A percentile compares a stretch with the other conserved stretches of the same genome.
Evolutionary conservation across 192 early-diverging fungal species (phyloP).

Genomic region (Podochytrium sp.): DNA sequence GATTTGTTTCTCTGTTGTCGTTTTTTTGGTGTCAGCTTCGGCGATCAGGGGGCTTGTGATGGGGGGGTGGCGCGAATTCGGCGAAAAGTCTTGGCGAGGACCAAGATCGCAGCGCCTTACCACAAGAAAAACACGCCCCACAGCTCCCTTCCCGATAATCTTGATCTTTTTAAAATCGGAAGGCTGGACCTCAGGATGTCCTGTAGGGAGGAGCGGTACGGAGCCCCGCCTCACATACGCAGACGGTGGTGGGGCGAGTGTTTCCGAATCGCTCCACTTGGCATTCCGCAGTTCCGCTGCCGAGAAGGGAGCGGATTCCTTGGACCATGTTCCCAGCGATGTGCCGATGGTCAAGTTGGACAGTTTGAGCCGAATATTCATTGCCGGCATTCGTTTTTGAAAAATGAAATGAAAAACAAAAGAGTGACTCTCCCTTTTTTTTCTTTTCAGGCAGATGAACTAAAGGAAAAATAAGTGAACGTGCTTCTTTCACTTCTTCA

Average conservation of each 20-base stretch:
- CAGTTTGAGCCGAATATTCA: too few relatives aligned
- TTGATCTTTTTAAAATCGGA: constrained; percentile 86
- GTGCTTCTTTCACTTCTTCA: not conserved
- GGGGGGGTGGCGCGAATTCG: not conserved
- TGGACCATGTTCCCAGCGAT: too few relatives aligned
- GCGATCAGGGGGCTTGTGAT: not conserved
- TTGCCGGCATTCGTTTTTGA: too few relatives aligned
- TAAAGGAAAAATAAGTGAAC: too few relatives aligned
- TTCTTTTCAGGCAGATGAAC: too few relatives aligned
- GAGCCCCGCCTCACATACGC: constrained; percentile 58
- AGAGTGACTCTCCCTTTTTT: too few relatives aligned
- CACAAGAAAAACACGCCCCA: constrained; percentile 96
- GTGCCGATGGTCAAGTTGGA: too few relatives aligned
- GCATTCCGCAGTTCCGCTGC: too few relatives aligned
- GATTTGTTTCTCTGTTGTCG: constrained; percentile 58
- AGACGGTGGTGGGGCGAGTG: too few relatives aligned
- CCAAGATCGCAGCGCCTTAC: constrained; percentile 47
- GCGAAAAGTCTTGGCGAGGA: not conserved
- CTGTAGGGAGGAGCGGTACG: constrained; percentile 78
- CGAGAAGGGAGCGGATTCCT: too few relatives aligned
- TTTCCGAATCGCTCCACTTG: too few relatives aligned
- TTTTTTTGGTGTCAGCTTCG: not conserved
- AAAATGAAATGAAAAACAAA: too few relatives aligned
- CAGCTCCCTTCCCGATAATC: constrained; percentile 95
- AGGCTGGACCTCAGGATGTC: constrained; percentile 82